Conservation (phyloP, 1,284 basidiomycete genomes). For the Rhodofomes roseus region DNA sequence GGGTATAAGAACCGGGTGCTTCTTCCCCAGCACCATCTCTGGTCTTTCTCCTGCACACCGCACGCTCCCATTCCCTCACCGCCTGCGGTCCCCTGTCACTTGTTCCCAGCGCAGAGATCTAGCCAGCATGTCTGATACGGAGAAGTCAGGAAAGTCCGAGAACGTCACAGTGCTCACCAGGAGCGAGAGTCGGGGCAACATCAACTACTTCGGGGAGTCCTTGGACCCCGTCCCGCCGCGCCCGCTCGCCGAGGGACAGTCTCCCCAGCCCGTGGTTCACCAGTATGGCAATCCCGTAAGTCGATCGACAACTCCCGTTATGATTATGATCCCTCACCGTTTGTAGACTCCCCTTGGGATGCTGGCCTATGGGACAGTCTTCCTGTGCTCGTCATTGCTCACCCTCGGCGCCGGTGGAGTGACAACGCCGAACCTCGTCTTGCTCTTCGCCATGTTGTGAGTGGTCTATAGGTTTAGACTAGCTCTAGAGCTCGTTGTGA, state of each 20-base stretch:
- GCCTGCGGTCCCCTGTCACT: neutral
- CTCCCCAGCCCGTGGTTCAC: neutral
- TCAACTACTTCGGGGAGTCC: conserved; percentile 4
- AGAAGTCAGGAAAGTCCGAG: conserved; percentile 6
- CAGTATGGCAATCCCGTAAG: conserved; percentile 6
- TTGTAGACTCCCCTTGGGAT: conserved; percentile 8
- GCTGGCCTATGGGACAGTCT: conserved; percentile 12
- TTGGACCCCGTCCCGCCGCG: conserved; percentile 3
- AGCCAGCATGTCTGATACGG: conserved; percentile 1
- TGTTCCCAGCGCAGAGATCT: neutral
- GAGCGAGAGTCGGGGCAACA: neutral
- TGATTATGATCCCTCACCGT: neutral
- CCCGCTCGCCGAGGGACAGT: neutral
- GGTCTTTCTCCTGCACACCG: neutral
- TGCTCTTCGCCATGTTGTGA: conserved; percentile 11
- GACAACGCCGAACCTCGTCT: conserved; percentile 8
- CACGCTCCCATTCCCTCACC: neutral
- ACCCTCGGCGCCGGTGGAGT: conserved; percentile 8
- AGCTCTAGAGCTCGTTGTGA: neutral
- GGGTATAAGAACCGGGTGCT: conserved; percentile 7
- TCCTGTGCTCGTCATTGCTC: conserved; percentile 10
- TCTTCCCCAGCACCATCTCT: neutral
- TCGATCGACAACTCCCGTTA: neutral
- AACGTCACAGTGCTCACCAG: conserved; percentile 5
- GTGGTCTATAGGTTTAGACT: neutral